Evolutionary conservation across 1,139 yeast species (phyloP).

Genomic region (Taphrina pruni): DNA sequence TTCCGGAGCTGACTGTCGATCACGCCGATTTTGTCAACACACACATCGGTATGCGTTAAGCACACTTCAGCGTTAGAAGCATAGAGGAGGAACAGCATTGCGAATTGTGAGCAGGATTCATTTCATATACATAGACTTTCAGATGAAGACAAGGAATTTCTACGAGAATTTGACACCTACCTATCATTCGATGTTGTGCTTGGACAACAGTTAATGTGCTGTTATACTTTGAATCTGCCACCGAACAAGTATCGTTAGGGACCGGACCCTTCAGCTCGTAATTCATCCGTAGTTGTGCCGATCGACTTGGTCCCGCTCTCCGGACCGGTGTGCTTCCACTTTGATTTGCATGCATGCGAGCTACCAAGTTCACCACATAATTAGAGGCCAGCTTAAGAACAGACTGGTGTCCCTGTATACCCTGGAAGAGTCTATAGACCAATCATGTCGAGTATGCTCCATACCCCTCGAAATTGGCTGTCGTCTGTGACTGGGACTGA

Average conservation of each 20-base stretch:
- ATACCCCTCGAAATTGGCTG: no score
- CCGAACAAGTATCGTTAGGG: not conserved
- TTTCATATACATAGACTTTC: constrained; percentile 9
- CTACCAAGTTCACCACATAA: no score
- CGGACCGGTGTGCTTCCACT: not conserved
- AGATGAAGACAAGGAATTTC: not conserved
- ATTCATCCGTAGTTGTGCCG: constrained; percentile 1
- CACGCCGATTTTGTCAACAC: constrained; percentile 43
- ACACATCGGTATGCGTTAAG: constrained; percentile 35
- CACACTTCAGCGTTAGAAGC: not conserved
- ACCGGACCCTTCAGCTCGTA: no score
- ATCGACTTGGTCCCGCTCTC: not conserved
- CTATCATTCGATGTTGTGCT: no score
- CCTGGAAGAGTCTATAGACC: not conserved
- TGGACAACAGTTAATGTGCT: no score
- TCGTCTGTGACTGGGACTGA: no score
- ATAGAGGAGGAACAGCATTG: constrained; percentile 3
- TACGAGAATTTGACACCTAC: no score
- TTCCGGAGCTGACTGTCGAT: constrained; percentile 43
- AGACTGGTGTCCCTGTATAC: no score
- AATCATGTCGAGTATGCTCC: constrained; percentile 25
- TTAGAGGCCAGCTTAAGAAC: no score
- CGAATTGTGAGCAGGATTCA: constrained; percentile 7
- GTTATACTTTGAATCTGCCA: not conserved
- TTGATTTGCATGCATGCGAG: not conserved